Evolutionary conservation across 345 rosid species (phyloP).

Genomic region (Linum usitatissimum): DNA sequence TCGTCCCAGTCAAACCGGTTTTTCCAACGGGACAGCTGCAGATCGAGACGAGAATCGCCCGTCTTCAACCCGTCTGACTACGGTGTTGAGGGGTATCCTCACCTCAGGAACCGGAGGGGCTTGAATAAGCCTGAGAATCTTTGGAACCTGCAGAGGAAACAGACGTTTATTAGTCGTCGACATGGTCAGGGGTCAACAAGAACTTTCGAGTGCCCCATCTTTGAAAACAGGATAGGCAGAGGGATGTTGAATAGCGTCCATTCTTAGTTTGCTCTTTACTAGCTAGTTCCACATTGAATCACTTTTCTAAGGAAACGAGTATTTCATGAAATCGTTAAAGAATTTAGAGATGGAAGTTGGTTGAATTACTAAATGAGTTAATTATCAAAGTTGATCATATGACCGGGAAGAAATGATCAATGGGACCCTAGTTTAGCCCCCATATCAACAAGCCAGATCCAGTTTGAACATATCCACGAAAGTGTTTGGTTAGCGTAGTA

Average conservation of each 20-base stretch:
- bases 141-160: slow-evolving; percentile 16
- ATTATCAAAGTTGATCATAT: no score
- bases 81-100: slow-evolving; percentile 58
- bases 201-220: slow-evolving; percentile 30
- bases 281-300: no score
- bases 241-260: slow-evolving; percentile 35
- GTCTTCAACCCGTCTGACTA: slow-evolving; percentile 61
- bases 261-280: no score
- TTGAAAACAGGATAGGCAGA: slow-evolving; percentile 30
- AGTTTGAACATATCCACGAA: no score
- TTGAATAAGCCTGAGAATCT: slow-evolving; percentile 18
- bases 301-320: neutral
- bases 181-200: slow-evolving; percentile 10
- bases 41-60: slow-evolving; percentile 41
- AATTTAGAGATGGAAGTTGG: no score
- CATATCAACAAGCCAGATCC: no score
- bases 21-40: slow-evolving; percentile 11
- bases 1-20: neutral
- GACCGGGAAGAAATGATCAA: no score
- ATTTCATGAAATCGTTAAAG: no score
- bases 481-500: no score
- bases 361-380: no score
- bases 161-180: slow-evolving; percentile 1
- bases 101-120: slow-evolving; percentile 32
- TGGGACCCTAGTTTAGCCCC: no score